Base-by-base conservation (phyloP, 2,329 filamentous ascomycete genomes). In the Stemphylium beticola region DNA sequence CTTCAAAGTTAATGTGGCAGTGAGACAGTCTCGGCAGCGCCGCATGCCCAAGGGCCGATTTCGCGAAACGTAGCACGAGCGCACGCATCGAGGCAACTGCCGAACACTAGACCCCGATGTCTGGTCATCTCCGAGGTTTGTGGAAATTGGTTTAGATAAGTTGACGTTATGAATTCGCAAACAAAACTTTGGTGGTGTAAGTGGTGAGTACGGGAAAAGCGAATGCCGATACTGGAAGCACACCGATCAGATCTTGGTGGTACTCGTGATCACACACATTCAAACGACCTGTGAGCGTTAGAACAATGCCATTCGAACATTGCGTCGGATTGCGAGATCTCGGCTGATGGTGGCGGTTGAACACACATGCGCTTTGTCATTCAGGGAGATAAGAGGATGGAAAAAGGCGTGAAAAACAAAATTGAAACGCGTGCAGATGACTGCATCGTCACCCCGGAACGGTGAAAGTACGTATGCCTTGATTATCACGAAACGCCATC, bases 271-370 rank as follows among this genome's bases (percentile, higher is more conserved):
- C 40, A 38, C 34, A 38, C 4, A 20, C 32, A 15, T 46, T 18
- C 18, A 14, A 22, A 14, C 5, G 20, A 40, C 11, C 5, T 18
- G 36, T 29, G 33, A 6, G 20, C 22, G 22, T 24, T 24, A 12
- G 17, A 44, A 37, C 8, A 8, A 31, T 29, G 34, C 15, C 37
- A 49, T 26, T 26, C 26, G 12, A 33, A 29, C 18, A 34, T n/a
- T 11, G 14, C 4, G n/a, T 20, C 9, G 18, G 31, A 17, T 12
- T 40, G 17, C 36, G 31, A 18, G 3, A 40, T 33, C 14, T 15
- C 33, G 40, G 33, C 26, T 39, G 33, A 24, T 50, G 17, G 14
- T 49, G 51, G 39, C 46, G 39, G 20, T 34, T 24, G 26, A 43
- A 11, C 9, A 14, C 9, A 34, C 37, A 40, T 41, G 22, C 20